Conservation (phyloP, 305 asterid genomes). For the Nicotiana rustica region DNA sequence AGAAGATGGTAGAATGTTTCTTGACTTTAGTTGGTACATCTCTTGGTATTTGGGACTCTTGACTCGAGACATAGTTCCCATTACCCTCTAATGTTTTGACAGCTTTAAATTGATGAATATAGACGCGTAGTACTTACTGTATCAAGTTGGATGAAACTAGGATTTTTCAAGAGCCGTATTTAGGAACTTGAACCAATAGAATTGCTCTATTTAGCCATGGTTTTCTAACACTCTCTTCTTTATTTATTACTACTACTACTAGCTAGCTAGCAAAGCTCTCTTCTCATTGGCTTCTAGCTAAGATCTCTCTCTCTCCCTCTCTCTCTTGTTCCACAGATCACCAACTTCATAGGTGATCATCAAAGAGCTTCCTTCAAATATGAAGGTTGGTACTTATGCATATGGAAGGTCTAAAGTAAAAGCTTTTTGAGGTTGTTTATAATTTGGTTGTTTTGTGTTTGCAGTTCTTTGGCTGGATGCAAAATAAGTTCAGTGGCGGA, state of each 20-base stretch:
- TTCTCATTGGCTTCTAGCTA: constrained; percentile 63
- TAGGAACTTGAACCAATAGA: constrained; percentile 64
- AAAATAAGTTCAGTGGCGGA: constrained; percentile 73
- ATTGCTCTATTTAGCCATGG: constrained; percentile 35
- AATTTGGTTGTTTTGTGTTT: background rate
- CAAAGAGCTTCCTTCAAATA: constrained; percentile 3
- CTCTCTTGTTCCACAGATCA: background rate
- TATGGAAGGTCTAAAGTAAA: background rate
- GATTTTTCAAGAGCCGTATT: constrained; percentile 24
- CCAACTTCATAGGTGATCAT: background rate
- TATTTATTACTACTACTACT: constrained; percentile 45
- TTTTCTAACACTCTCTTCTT: constrained; percentile 38
- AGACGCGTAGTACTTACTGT: background rate
- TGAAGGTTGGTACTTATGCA: constrained; percentile 26
- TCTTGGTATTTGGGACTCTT: background rate
- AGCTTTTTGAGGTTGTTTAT: background rate
- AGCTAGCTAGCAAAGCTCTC: constrained; percentile 44
- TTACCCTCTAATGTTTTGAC: background rate
- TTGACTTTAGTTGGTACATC: background rate
- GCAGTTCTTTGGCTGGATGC: constrained; percentile 94
- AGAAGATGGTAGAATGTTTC: constrained; percentile 9
- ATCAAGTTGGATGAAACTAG: background rate
- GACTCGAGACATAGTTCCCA: background rate
- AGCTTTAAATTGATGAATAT: background rate
- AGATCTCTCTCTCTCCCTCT: constrained; percentile 37